Evolutionary conservation across 1,284 basidiomycete species (phyloP), one percentile per base, ranked within the genome.

Genomic region (Papiliotrema laurentii): DNA sequence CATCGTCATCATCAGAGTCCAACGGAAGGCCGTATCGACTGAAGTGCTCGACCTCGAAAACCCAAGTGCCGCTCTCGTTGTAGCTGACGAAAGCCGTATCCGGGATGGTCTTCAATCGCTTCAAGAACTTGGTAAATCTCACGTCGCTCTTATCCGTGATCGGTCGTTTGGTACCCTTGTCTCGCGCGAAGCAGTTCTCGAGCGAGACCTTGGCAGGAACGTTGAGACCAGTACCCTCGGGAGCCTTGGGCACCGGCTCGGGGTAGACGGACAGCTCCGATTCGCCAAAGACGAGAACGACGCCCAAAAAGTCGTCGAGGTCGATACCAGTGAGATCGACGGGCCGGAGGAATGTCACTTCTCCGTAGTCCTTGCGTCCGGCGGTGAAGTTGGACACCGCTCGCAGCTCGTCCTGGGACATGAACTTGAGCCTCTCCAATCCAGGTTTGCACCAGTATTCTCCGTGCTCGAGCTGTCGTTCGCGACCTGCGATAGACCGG

Each of bases 251-350:
- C 5, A 22, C n/a, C 19, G 85, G 82, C 56, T 96, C 90, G 2
- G 92, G 91, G 72, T 98, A 98, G 43, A 98, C 91, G 49, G 83
- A 85, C 63, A 89, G 88, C 70, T 96, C 89, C 76, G 89, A 88
- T 68, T 90, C 85, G 51, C 91, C 87, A 67, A 99, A 92, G 45
- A 86, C 80, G 34, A 98, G 83, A 53, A 92, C 80, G 49, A 85
- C 83, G n/a, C 93, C 96, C 5, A 91, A 78, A 27, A 98, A 80
- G 47, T 85, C 84, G 22, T 83, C 81, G 38, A 98, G 80, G 18
- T 83, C 77, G 43, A 97, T 77, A 21, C 85, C 84, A 18, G 92
- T 97, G 49, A 98, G 80, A 69, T 98, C 92, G 49, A 98, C 94
- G 0, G 89, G 83, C 52, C 91, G 85, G 39, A 91, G 76, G 80